phyloP scores from a whole-genome alignment of 306 rosid genomes.

The Glycyrrhiza uralensis region DNA sequence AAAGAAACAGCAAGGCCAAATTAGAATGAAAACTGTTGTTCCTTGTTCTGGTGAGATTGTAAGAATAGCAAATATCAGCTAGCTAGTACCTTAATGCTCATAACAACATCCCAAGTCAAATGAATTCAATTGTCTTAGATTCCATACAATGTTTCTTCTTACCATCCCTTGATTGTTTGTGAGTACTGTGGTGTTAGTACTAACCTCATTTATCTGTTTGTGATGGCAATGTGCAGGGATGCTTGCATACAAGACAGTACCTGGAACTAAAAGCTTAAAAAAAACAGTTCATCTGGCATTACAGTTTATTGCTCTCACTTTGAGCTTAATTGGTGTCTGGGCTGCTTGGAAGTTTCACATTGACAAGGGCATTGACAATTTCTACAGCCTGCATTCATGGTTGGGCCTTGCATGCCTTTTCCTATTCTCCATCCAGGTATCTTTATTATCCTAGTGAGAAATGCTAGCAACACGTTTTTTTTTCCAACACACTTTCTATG shows the following conservation, averaged over 20 bases:
- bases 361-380: slow-evolving; percentile 93
- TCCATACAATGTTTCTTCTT: background rate
- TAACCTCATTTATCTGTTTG: slow-evolving; percentile 1
- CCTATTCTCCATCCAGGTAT: slow-evolving; percentile 81
- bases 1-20: background rate
- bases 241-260: slow-evolving; percentile 84
- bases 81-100: background rate
- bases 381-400: slow-evolving; percentile 98
- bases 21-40: background rate
- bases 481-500: no score
- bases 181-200: background rate
- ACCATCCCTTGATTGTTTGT: background rate
- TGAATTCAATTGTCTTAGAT: background rate
- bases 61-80: background rate
- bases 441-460: background rate
- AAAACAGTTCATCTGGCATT: slow-evolving; percentile 73
- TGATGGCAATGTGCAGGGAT: slow-evolving; percentile 56
- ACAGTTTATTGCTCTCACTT: slow-evolving; percentile 63
- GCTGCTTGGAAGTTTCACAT: slow-evolving; percentile 95
- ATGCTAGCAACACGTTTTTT: no score
- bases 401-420: slow-evolving; percentile 79
- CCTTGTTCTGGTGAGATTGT: background rate
- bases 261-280: slow-evolving; percentile 77
- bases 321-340: slow-evolving; percentile 82
- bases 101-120: background rate